These are phyloP conservation scores for Fonsecaea pugnacius DNA, from an alignment of 2,329 filamentous ascomycete genomes.

Conservation along the genomic window DNA sequence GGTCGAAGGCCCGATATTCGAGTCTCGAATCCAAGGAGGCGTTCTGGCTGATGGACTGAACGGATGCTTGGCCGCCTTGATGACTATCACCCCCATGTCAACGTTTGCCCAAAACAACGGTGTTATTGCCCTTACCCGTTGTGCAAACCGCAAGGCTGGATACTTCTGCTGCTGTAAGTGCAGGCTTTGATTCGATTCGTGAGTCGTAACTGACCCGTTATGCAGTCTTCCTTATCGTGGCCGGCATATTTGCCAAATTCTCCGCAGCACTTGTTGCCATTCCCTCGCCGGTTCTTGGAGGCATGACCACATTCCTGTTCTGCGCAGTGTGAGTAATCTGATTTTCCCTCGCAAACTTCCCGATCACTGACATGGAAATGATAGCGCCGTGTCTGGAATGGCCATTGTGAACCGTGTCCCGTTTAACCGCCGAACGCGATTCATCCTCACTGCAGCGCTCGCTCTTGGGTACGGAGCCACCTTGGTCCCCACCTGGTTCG, in stretches of 20 bases:
- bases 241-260: constrained; percentile 73
- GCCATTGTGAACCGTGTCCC: constrained; percentile 66
- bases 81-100: constrained; percentile 70
- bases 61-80: constrained; percentile 65
- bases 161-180: constrained; percentile 60
- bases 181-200: neutral
- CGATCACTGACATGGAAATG: neutral
- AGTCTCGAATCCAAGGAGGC: constrained; percentile 71
- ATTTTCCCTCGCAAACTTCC: neutral
- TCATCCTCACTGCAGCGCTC: constrained; percentile 66
- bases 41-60: constrained; percentile 70
- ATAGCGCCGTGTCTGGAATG: constrained; percentile 63
- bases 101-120: constrained; percentile 73
- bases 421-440: constrained; percentile 68
- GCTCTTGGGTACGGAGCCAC: constrained; percentile 63
- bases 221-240: constrained; percentile 65
- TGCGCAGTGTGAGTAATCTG: constrained; percentile 54
- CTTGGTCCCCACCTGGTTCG: constrained; percentile 52
- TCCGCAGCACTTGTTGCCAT: constrained; percentile 70
- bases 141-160: constrained; percentile 69
- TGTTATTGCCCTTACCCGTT: constrained; percentile 69
- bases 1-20: constrained; percentile 67
- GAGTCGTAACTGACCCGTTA: constrained; percentile 11
- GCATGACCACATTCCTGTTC: constrained; percentile 68
- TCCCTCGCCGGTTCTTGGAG: constrained; percentile 55